phyloP scores from a whole-genome alignment of 129 eudicot species.

The Centrapalus pauciflorus region DNA sequence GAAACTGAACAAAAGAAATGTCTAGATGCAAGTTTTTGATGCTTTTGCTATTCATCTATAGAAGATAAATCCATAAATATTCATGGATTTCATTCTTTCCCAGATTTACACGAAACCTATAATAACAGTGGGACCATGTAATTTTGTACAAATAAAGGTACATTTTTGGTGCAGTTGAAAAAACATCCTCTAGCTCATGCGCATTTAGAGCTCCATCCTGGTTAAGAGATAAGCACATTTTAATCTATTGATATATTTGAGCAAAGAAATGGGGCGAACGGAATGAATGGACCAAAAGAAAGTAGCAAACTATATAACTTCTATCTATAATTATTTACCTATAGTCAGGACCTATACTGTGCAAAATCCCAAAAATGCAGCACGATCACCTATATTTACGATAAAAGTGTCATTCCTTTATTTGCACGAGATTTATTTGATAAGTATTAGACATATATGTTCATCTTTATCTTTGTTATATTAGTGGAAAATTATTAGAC shows the following conservation, averaged over 20 bases:
- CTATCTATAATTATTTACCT: too few relatives aligned
- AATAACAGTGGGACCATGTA: background rate
- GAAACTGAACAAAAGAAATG: background rate
- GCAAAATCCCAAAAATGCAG: too few relatives aligned
- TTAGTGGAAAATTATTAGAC: too few relatives aligned
- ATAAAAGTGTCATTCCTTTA: too few relatives aligned
- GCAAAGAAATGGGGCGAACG: background rate
- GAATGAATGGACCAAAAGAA: too few relatives aligned
- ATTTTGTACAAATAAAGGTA: conserved; percentile 22
- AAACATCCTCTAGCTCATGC: conserved; percentile 75
- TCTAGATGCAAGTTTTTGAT: background rate
- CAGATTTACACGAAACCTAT: background rate
- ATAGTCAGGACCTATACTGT: too few relatives aligned
- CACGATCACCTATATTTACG: too few relatives aligned
- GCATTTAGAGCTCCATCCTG: conserved; percentile 81
- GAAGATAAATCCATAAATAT: background rate
- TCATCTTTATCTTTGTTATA: too few relatives aligned
- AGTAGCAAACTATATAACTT: too few relatives aligned
- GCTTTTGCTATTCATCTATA: background rate
- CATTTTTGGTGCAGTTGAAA: conserved; percentile 98
- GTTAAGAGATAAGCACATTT: conserved; percentile 5
- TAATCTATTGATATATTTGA: background rate
- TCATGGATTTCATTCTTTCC: background rate
- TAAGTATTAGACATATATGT: too few relatives aligned
- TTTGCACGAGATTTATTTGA: too few relatives aligned